Evolutionary conservation across 2,329 filamentous ascomycete genomes (phyloP), one percentile per base, ranked within the genome.

Genomic region (Alternaria sp.): DNA sequence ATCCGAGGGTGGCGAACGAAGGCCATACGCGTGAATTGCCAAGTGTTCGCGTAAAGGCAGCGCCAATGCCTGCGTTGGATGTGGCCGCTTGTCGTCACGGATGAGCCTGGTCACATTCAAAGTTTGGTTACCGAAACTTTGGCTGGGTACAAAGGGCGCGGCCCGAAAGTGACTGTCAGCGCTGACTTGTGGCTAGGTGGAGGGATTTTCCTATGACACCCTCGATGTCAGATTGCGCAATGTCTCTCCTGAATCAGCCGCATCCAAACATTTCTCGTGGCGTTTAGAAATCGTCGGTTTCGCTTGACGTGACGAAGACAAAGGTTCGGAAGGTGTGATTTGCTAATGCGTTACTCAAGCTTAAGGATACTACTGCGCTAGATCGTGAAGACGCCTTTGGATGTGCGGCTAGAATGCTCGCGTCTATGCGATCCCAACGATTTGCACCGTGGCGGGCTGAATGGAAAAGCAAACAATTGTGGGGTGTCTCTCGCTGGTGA

Each of bases 81-180:
- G 37, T 31, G 37, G 33, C 40, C 39, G 37, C 39, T 11, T 56
- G 26, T 31, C 34, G 36, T 41, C 33, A 34, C 29, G 34, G 33
- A 39, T 23, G 23, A 54, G 39, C 50, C 21, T 53, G 33, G 34
- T 29, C 11, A 45, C 21, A 23, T 17, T 26, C 24, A 40, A 34
- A 58, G 51, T 45, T 42, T 55, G 28, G 39, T 50, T 28, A 28
- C 53, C 40, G 45, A 51, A 51, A 49, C 44, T 34, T 37, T 26
- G 23, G 39, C 39, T 42, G 26, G 36, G 33, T 42, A 31, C 23
- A 29, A 8, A 48, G 29, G 29, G 55, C 11, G 44, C 28, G 23
- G 13, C 31, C 24, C 34, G 46, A 50, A 39, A 34, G 29, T 48
- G 28, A 33, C 44, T 24, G 44, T 33, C 23, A 13, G 17, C 21